Evolutionary conservation across 768 basidiomycete species (phyloP).

Genomic region (Antrodiella citrinella): DNA sequence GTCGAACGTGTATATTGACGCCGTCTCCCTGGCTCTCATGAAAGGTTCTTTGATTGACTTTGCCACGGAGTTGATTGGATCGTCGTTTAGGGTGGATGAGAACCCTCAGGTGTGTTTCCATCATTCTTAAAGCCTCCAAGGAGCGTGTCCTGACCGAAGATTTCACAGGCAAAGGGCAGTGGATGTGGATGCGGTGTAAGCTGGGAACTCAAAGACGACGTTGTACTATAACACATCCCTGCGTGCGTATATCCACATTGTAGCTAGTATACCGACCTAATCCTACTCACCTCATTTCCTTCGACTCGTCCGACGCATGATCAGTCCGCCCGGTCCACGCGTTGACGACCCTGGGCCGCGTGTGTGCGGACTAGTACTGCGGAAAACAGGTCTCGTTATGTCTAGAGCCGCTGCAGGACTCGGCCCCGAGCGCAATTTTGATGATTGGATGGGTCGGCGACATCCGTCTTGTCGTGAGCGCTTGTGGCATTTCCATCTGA

Average conservation of each 20-base stretch:
- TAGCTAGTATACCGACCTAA: neutral
- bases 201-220: conserved; percentile 68
- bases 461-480: too few relatives aligned
- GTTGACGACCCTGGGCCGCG: too few relatives aligned
- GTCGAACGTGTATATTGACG: conserved; percentile 77
- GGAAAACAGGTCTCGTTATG: too few relatives aligned
- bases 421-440: too few relatives aligned
- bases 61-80: conserved; percentile 92
- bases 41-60: conserved; percentile 89
- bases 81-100: conserved; percentile 71
- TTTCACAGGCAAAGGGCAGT: conserved; percentile 60
- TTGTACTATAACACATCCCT: conserved; percentile 11
- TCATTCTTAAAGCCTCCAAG: neutral
- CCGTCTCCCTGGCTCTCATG: conserved; percentile 73
- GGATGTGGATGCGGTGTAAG: conserved; percentile 96
- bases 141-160: neutral
- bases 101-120: conserved; percentile 55
- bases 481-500: too few relatives aligned
- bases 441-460: too few relatives aligned
- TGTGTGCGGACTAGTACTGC: too few relatives aligned
- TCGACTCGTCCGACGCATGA: too few relatives aligned
- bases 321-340: too few relatives aligned
- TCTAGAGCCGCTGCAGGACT: too few relatives aligned
- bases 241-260: neutral
- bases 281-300: conserved; percentile 1